Evolutionary conservation across 2,329 filamentous ascomycete genomes (phyloP), one percentile per base, ranked within the genome.

Genomic region (Reticulascus tulasneorum): DNA sequence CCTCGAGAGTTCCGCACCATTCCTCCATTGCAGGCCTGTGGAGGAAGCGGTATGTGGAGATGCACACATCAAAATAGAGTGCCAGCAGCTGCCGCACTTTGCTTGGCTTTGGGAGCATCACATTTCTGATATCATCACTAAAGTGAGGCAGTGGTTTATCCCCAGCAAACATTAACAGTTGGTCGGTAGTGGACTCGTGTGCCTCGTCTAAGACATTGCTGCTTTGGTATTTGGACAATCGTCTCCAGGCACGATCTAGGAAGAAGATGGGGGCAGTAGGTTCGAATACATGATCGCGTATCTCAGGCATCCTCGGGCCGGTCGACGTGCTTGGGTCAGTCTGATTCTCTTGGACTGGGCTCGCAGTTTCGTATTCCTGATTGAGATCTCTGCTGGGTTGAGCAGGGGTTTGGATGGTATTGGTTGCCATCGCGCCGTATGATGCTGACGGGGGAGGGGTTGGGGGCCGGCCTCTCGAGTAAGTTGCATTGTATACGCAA

Each of bases 1-100:
- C 51, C 32, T 65, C 54, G 33, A 72, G 61, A 7, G 56, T 47
- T 18, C 60, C 51, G 4, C 71, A 47, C 71, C 73, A 78, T 1
- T 44, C 33, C 33, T 73, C 66, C 0, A 76, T 67, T 3, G 67
- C 72, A 0, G 71, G 70, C 1, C 73, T 60, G 47, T 79, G 74
- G 15, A 80, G 48, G 37, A 79, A 75, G 4, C 75, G 67, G 45
- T 79, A 77, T 0, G 76, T 80, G 1, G 76, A 73, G 15, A 77
- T 73, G 7, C 73, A 76, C 38, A 74, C 75, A 29, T 79, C 75
- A 42, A 80, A 80, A 35, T 79, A 80, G 7, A 75, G 58, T 7
- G 63, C 60, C 5, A 79, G 55, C 3, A 77, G 24, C 2, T 42
- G 34, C 5, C 40, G 44, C 1, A 52, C 37, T 7, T 58, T 59